These are phyloP conservation scores for Skeletonema menzelii DNA, from an alignment of 108 stramenopile genomes.

Conservation along the genomic window DNA sequence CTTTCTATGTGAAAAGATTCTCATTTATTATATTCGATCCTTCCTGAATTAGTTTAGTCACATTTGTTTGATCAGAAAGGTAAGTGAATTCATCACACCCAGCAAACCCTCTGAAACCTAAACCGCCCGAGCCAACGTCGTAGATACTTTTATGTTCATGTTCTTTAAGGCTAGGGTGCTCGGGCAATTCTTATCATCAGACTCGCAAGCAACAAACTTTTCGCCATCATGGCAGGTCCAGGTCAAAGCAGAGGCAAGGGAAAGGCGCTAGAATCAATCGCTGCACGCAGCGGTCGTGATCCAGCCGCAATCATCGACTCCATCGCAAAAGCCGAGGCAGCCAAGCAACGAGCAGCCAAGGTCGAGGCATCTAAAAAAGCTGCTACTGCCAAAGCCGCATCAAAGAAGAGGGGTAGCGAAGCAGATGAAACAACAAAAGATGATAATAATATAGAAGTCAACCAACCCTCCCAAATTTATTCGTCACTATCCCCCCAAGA, in stretches of 20 bases:
- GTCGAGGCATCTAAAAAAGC: slow-evolving; percentile 2
- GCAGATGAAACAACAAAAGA: slow-evolving; percentile 12
- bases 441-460: neutral
- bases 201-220: neutral
- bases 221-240: neutral
- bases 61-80: too few species aligned
- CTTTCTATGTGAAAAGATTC: too few species aligned
- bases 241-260: slow-evolving; percentile 33
- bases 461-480: slow-evolving; percentile 14
- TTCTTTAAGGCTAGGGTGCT: too few species aligned
- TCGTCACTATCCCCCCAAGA: slow-evolving; percentile 25
- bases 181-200: too few species aligned
- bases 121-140: too few species aligned
- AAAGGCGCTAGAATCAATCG: slow-evolving; percentile 42
- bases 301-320: slow-evolving; percentile 27
- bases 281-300: slow-evolving; percentile 37
- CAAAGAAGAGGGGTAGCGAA: neutral
- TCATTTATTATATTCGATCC: too few species aligned
- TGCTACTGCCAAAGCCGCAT: neutral
- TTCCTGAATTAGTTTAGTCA: too few species aligned
- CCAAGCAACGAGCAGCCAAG: neutral
- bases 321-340: slow-evolving; percentile 9
- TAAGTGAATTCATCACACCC: too few species aligned
- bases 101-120: too few species aligned
- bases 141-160: too few species aligned